These are phyloP conservation scores for Geotrichum ghanense DNA, from an alignment of 805 yeast species.

Conservation along the genomic window DNA sequence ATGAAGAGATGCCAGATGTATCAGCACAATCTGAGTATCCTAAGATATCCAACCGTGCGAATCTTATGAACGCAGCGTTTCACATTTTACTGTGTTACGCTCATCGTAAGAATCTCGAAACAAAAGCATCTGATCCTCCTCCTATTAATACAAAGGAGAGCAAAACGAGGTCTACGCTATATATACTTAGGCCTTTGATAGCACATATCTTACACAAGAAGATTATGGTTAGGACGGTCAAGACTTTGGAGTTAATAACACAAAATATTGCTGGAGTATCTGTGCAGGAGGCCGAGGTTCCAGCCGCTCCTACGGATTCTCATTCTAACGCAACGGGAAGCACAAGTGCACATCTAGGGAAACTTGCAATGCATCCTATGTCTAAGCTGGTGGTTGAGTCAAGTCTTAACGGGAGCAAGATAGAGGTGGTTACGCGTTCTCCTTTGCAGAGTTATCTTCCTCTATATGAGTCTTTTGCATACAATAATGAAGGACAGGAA, in stretches of 20 bases:
- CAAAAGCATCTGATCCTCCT: slow-evolving; percentile 14
- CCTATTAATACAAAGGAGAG: slow-evolving; percentile 7
- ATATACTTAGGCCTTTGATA: slow-evolving; percentile 23
- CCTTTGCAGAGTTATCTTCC: slow-evolving; percentile 17
- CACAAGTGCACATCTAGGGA: slow-evolving; percentile 12
- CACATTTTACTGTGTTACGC: slow-evolving; percentile 52
- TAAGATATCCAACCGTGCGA: slow-evolving; percentile 35
- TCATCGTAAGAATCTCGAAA: slow-evolving; percentile 35
- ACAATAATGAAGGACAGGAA: slow-evolving; percentile 3
- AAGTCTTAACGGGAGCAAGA: slow-evolving; percentile 4
- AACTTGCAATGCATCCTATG: slow-evolving; percentile 15
- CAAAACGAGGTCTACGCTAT: slow-evolving; percentile 7
- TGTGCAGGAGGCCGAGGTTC: slow-evolving; percentile 9
- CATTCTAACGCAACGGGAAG: not conserved
- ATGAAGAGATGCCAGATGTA: slow-evolving; percentile 12
- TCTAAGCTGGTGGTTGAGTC: slow-evolving; percentile 10
- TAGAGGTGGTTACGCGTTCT: slow-evolving; percentile 15
- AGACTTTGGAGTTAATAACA: slow-evolving; percentile 15
- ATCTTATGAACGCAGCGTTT: slow-evolving; percentile 39
- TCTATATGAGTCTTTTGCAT: slow-evolving; percentile 14
- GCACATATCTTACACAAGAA: slow-evolving; percentile 22
- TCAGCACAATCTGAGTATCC: slow-evolving; percentile 17
- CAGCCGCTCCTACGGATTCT: slow-evolving; percentile 1
- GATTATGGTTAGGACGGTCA: slow-evolving; percentile 13
- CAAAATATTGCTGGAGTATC: slow-evolving; percentile 11